phyloP scores from a whole-genome alignment of 441 rosid genomes.

The Aquilaria agallochum region DNA sequence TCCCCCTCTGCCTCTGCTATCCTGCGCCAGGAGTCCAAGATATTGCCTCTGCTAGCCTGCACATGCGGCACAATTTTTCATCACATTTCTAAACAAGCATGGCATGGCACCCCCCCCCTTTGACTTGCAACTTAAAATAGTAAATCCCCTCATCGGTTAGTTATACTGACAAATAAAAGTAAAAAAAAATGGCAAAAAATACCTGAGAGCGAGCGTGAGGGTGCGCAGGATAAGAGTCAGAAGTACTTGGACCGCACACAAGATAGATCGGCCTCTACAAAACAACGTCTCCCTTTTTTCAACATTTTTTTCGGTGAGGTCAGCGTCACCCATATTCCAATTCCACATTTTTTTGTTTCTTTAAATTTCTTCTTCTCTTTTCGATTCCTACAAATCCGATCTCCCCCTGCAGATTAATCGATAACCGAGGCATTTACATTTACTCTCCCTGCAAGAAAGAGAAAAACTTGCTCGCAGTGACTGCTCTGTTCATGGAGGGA shows the following conservation, averaged over 20 bases:
- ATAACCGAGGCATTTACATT: constrained; percentile 10
- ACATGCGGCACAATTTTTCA: not conserved
- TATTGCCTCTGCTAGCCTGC: not conserved
- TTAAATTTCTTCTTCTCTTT: not conserved
- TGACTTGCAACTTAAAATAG: no score
- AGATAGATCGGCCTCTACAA: not conserved
- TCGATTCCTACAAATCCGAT: not conserved
- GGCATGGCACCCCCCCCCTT: not conserved
- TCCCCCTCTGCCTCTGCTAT: constrained; percentile 15
- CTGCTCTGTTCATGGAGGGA: constrained; percentile 60
- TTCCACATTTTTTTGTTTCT: not conserved
- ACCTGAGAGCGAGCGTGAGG: constrained; percentile 12
- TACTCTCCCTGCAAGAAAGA: not conserved
- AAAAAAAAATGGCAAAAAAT: not conserved
- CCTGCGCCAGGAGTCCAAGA: constrained; percentile 15
- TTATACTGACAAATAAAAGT: not conserved
- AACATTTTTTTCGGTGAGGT: constrained; percentile 23
- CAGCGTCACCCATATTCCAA: constrained; percentile 45
- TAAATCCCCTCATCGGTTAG: not conserved
- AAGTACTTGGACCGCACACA: constrained; percentile 4
- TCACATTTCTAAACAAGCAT: no score
- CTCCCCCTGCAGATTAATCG: constrained; percentile 4
- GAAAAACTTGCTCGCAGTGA: not conserved
- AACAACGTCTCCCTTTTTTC: constrained; percentile 25
- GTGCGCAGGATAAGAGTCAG: constrained; percentile 41